A percentile compares a stretch with the other conserved stretches of the same genome.
These are phyloP conservation scores for Zoysia pacifica DNA, from an alignment of 176 grass and related monocot species.

Conservation along the genomic window DNA sequence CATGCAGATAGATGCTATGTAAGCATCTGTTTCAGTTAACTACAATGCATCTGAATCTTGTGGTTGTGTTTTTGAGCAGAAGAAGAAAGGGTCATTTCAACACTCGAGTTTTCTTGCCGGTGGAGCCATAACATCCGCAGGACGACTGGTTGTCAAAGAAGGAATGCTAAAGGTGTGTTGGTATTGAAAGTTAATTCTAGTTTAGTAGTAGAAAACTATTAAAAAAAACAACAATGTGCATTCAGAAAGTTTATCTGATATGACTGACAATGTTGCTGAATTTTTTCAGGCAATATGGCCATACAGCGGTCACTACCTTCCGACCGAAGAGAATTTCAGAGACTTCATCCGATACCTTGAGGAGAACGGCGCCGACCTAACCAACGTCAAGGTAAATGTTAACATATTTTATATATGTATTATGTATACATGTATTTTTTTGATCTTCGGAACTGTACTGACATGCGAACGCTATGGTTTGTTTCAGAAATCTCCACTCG, in stretches of 20 bases:
- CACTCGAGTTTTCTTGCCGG: constrained; percentile 88
- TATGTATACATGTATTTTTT: no score
- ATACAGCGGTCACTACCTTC: constrained; percentile 91
- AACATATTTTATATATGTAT: background rate
- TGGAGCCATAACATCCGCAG: constrained; percentile 80
- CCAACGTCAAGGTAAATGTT: constrained; percentile 61
- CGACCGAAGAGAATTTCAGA: constrained; percentile 82
- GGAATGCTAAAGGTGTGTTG: constrained; percentile 66
- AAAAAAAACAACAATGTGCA: background rate
- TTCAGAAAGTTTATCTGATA: constrained; percentile 6
- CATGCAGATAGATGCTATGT: background rate
- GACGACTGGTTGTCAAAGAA: constrained; percentile 83
- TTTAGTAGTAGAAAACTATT: background rate
- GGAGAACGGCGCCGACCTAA: constrained; percentile 58
- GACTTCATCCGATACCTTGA: constrained; percentile 69
- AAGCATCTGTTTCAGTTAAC: background rate
- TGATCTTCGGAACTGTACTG: background rate
- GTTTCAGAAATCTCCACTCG: constrained; percentile 58
- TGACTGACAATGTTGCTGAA: constrained; percentile 9
- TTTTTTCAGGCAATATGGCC: constrained; percentile 84
- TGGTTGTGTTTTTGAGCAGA: constrained; percentile 51
- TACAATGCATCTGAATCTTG: constrained; percentile 27
- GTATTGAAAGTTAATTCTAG: background rate
- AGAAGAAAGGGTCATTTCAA: constrained; percentile 95
- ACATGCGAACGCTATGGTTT: background rate